A percentile compares a stretch with the other conserved stretches of the same genome.
These are phyloP conservation scores for Suhomyces wounanorum DNA, from an alignment of 1,139 yeast species.

Conservation along the genomic window DNA sequence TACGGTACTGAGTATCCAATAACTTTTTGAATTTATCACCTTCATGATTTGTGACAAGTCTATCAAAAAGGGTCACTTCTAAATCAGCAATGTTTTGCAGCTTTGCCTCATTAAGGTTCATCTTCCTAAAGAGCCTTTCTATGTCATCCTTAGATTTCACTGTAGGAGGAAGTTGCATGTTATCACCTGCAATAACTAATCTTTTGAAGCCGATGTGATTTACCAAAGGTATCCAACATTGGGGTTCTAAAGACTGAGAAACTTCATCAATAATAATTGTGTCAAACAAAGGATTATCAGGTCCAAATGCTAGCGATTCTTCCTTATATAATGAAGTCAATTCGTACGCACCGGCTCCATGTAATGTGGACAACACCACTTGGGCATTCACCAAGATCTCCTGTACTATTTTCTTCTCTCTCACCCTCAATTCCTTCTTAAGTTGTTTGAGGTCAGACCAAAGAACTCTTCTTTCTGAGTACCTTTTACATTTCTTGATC, in stretches of 20 bases:
- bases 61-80: constrained; percentile 74
- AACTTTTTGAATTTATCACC: constrained; percentile 52
- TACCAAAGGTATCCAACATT: constrained; percentile 94
- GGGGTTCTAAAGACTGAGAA: constrained; percentile 91
- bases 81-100: constrained; percentile 38
- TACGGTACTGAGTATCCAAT: constrained; percentile 79
- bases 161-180: constrained; percentile 84
- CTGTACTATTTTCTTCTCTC: constrained; percentile 66
- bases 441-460: constrained; percentile 71
- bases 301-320: constrained; percentile 21
- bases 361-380: constrained; percentile 81
- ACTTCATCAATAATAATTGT: constrained; percentile 93
- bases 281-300: constrained; percentile 56
- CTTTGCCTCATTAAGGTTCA: constrained; percentile 3
- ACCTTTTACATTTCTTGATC: constrained; percentile 65
- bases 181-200: constrained; percentile 81
- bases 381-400: constrained; percentile 62
- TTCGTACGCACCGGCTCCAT: constrained; percentile 81
- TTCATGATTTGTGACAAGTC: constrained; percentile 59
- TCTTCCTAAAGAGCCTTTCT: constrained; percentile 29
- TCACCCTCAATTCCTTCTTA: constrained; percentile 63
- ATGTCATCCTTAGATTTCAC: constrained; percentile 46
- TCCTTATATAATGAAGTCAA: constrained; percentile 50
- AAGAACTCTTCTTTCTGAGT: constrained; percentile 62
- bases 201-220: constrained; percentile 60